Percentiles rank a stretch among this genome's conserved stretches.
Conservation (phyloP, 192 early-diverging fungal genomes). For the Powellomyces hirtus region DNA sequence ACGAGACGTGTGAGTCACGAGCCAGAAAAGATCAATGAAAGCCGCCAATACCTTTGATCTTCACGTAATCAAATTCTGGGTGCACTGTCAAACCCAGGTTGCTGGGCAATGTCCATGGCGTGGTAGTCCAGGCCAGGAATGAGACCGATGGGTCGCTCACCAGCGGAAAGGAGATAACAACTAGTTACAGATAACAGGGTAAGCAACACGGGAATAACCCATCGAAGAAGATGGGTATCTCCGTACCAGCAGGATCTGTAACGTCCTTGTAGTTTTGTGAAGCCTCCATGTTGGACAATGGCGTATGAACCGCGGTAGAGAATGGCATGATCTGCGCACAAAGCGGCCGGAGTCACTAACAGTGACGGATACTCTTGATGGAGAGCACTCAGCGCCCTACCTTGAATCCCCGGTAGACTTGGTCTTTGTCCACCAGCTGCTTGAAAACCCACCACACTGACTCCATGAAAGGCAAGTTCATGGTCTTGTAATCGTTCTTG, state of each 20-base stretch:
- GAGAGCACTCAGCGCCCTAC: too few relatives aligned
- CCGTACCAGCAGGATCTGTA: slow-evolving; percentile 81
- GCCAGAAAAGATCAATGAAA: neutral
- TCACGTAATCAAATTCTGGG: slow-evolving; percentile 91
- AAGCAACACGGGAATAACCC: too few relatives aligned
- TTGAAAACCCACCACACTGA: slow-evolving; percentile 99
- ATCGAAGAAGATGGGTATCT: neutral
- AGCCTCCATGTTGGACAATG: slow-evolving; percentile 97
- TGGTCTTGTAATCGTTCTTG: slow-evolving; percentile 99
- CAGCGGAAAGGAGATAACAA: slow-evolving; percentile 93
- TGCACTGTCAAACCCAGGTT: slow-evolving; percentile 94
- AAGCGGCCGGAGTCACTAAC: neutral
- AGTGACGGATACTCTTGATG: too few relatives aligned
- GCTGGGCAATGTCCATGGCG: slow-evolving; percentile 97
- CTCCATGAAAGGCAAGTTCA: slow-evolving; percentile 96
- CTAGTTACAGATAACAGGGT: slow-evolving; percentile 28
- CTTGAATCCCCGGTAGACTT: slow-evolving; percentile 90
- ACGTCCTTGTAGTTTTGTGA: slow-evolving; percentile 97
- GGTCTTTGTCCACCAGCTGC: slow-evolving; percentile 90
- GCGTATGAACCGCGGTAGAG: slow-evolving; percentile 87
- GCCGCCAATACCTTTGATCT: slow-evolving; percentile 76
- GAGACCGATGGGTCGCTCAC: slow-evolving; percentile 70
- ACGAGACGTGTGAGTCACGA: neutral
- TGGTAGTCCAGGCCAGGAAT: slow-evolving; percentile 97
- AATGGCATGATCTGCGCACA: slow-evolving; percentile 86